Evolutionary conservation across 2,329 filamentous ascomycete genomes (phyloP), one percentile per base, ranked within the genome.

Genomic region (Phialophora chinensis): DNA sequence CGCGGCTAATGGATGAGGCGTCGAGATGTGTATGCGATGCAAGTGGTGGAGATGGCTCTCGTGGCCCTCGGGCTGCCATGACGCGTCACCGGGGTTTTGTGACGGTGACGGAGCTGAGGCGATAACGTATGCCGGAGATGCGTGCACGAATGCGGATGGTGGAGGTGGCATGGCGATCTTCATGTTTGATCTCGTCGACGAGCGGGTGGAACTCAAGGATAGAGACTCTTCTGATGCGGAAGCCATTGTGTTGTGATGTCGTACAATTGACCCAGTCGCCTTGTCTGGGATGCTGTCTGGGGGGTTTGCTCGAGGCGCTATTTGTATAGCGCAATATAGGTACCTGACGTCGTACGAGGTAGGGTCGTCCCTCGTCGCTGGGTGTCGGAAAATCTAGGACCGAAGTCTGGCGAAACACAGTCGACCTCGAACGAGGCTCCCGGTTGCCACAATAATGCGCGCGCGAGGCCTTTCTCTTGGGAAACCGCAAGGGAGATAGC

Each of bases 11-110:
- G 67, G 64, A 60, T 69, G 67, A 10, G 67, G 64, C 27, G 64
- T 69, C 31, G 66, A 42, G 63, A 69, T 66, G 55, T 69, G 67
- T 23, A 66, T 42, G 63, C 62, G 65, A 29, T 63, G 50, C 44
- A 49, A 33, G 12, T 52, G 59, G 55, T 61, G 53, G n/a, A 53
- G 58, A 25, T 50, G 42, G 33, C 20, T 33, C 33, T 44, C 35
- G 17, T 25, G 31, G 49, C 20, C 38, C 23, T 49, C 49, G 1
- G 50, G 17, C 10, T 35, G 33, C 65, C 60, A 66, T 14, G 65
- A 63, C 11, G 60, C 35, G 44, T 63, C 56, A 47, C n/a, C 14
- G 7, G 65, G 65, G 49, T 66, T 56, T 27, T 63, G 60, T 17
- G 65, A 17, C 27, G 65, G 65, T 14, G 65, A 63, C 4, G 65